phyloP scores from a whole-genome alignment of 148 eudicot species.

The Euryodendron excelsum region DNA sequence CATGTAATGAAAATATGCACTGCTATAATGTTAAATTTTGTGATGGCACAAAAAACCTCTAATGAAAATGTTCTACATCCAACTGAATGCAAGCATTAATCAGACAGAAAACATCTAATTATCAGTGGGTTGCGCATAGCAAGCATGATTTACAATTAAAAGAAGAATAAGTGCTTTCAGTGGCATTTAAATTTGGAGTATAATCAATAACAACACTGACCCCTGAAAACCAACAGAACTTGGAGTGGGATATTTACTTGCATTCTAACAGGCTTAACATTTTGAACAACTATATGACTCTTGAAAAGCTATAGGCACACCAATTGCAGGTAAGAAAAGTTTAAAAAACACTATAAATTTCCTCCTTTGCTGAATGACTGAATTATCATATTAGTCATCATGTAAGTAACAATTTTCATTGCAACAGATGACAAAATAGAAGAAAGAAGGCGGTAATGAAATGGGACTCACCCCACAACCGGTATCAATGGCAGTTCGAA shows the following conservation, averaged over 20 bases:
- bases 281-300: neutral
- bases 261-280: neutral
- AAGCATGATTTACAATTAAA: neutral
- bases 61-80: neutral
- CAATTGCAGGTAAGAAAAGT: neutral
- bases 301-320: neutral
- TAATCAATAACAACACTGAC: neutral
- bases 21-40: neutral
- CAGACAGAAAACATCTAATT: neutral
- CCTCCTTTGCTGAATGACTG: neutral
- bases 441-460: neutral
- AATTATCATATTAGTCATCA: neutral
- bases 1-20: neutral
- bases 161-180: neutral
- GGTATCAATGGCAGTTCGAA: slow-evolving; percentile 95
- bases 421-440: neutral
- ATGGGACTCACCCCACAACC: slow-evolving; percentile 89
- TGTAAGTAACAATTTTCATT: neutral
- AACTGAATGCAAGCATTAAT: neutral
- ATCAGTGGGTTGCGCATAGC: neutral
- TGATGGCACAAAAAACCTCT: neutral
- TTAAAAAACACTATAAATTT: neutral
- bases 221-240: neutral
- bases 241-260: neutral
- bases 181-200: neutral